Conservation (phyloP, 768 basidiomycete genomes). For the Lyophyllum semitale region DNA sequence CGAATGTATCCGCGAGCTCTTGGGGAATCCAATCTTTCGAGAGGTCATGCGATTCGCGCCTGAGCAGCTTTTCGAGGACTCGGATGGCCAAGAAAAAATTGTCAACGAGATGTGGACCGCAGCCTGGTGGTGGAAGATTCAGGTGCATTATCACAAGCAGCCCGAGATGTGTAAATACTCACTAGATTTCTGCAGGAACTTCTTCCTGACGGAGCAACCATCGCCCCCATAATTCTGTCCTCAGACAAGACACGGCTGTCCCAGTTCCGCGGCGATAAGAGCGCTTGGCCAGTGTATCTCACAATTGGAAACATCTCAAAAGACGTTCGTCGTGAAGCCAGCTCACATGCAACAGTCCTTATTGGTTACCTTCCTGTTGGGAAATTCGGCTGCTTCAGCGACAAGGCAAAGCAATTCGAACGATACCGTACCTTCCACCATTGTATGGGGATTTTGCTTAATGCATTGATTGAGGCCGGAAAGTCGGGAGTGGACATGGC, state of each 20-base stretch:
- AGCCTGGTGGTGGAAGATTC: constrained; percentile 19
- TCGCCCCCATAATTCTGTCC: constrained; percentile 34
- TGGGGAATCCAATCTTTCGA: background rate
- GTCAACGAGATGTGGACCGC: constrained; percentile 1
- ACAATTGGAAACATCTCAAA: constrained; percentile 36
- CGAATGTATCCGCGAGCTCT: background rate
- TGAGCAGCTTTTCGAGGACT: background rate
- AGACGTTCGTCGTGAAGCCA: constrained; percentile 20
- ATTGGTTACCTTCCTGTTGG: constrained; percentile 35
- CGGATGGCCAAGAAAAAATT: background rate
- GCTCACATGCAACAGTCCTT: constrained; percentile 26
- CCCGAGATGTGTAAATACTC: background rate
- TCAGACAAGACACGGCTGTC: constrained; percentile 24
- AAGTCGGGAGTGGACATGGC: too few species aligned
- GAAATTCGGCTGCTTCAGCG: constrained; percentile 13
- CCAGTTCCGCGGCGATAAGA: constrained; percentile 30
- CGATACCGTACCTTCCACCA: too few species aligned
- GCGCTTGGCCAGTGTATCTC: constrained; percentile 37
- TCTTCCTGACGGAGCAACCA: constrained; percentile 12
- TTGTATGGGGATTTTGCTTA: too few species aligned
- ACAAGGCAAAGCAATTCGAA: too few species aligned
- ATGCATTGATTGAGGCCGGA: too few species aligned
- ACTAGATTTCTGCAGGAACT: background rate
- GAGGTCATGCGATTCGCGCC: background rate
- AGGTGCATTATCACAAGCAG: constrained; percentile 16